Evolutionary conservation across 352 stramenopile species (phyloP).

Genomic region (Phytopythium delawarense): DNA sequence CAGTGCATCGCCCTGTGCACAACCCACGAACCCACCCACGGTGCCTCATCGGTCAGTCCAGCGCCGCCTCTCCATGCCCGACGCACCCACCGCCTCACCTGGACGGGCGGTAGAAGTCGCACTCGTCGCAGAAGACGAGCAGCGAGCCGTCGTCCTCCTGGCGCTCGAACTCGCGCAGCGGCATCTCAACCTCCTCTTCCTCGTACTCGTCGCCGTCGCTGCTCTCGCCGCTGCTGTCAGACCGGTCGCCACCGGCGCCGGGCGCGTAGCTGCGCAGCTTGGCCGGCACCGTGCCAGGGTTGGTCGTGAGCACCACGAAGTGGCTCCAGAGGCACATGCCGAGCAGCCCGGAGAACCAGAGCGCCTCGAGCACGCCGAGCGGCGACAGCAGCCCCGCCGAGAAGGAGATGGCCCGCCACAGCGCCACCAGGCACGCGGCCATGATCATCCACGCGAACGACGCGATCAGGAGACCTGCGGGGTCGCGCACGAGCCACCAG

Average conservation of each 20-base stretch:
- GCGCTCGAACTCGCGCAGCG: constrained; percentile 58
- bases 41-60: neutral
- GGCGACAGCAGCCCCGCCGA: constrained; percentile 58
- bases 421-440: constrained; percentile 28
- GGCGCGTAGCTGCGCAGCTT: constrained; percentile 24
- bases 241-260: neutral
- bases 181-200: constrained; percentile 59
- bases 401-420: constrained; percentile 45
- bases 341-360: constrained; percentile 53
- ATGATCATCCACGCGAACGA: constrained; percentile 57
- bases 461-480: constrained; percentile 57
- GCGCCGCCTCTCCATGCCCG: neutral
- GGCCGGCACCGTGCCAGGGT: constrained; percentile 65
- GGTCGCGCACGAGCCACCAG: constrained; percentile 64
- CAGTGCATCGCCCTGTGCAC: constrained; percentile 64
- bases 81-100: constrained; percentile 23
- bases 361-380: constrained; percentile 31
- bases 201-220: constrained; percentile 23
- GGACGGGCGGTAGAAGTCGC: constrained; percentile 67
- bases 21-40: too few species aligned
- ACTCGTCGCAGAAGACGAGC: constrained; percentile 79
- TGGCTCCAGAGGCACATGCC: constrained; percentile 75
- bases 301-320: constrained; percentile 65
- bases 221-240: neutral
- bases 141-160: constrained; percentile 72